A percentile compares a stretch with the other conserved stretches of the same genome.
phyloP scores from a whole-genome alignment of 352 stramenopile species.

The Saprolegnia diclina region DNA sequence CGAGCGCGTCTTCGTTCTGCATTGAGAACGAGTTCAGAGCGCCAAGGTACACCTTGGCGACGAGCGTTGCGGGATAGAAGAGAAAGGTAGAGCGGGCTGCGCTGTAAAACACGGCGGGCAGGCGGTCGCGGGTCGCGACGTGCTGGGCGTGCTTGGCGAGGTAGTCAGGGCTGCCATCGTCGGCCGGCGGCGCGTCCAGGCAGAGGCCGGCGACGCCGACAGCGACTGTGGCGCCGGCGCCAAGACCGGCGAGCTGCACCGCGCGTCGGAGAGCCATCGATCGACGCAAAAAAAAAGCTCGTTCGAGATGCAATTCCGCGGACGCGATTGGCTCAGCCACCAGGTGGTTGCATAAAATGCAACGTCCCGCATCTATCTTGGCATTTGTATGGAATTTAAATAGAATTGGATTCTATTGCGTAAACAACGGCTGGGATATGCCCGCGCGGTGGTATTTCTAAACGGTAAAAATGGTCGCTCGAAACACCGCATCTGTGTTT shows the following conservation, averaged over 20 bases:
- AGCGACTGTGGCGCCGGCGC: slow-evolving; percentile 25
- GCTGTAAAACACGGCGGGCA: slow-evolving; percentile 59
- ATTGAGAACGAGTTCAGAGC: slow-evolving; percentile 44
- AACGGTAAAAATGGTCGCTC: too few species aligned
- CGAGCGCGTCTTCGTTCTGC: slow-evolving; percentile 44
- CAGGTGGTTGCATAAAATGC: neutral
- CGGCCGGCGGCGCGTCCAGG: slow-evolving; percentile 53
- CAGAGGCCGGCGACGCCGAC: slow-evolving; percentile 37
- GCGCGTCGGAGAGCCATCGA: slow-evolving; percentile 13
- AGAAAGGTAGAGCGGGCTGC: slow-evolving; percentile 47
- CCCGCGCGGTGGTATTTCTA: too few species aligned
- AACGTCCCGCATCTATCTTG: neutral
- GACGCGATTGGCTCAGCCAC: neutral
- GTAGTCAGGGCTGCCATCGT: slow-evolving; percentile 50
- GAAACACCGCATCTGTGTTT: too few species aligned
- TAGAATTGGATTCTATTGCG: too few species aligned
- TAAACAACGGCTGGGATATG: too few species aligned
- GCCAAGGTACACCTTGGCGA: slow-evolving; percentile 55
- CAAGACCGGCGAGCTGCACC: slow-evolving; percentile 15
- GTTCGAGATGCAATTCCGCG: neutral
- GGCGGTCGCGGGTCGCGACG: slow-evolving; percentile 31
- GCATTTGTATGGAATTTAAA: neutral
- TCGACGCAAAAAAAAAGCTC: neutral
- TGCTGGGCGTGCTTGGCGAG: slow-evolving; percentile 28
- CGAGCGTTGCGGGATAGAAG: slow-evolving; percentile 40